phyloP scores from a whole-genome alignment of 805 yeast genomes.

The Kregervanrija pseudodelftensis region DNA sequence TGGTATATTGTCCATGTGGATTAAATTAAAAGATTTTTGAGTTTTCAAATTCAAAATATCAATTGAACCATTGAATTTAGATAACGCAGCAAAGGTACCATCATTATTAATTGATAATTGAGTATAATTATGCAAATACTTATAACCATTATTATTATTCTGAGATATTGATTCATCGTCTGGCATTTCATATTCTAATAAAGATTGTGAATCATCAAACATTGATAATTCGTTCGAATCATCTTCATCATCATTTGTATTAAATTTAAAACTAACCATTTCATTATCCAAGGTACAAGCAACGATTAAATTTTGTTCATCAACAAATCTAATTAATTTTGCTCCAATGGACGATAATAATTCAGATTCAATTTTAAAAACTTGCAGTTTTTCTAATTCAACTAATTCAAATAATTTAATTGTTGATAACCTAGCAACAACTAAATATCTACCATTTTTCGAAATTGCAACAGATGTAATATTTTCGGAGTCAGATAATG shows the following conservation, averaged over 20 bases:
- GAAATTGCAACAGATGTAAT: constrained; percentile 64
- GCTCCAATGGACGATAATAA: constrained; percentile 43
- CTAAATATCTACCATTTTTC: constrained; percentile 55
- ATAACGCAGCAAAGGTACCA: constrained; percentile 42
- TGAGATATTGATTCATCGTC: constrained; percentile 1
- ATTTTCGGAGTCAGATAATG: constrained; percentile 70
- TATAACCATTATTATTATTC: neutral
- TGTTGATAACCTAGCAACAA: constrained; percentile 62
- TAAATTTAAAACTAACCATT: constrained; percentile 27
- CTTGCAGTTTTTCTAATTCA: constrained; percentile 34
- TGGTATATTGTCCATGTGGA: constrained; percentile 53
- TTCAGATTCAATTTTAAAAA: constrained; percentile 45
- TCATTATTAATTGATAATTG: constrained; percentile 42
- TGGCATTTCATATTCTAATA: constrained; percentile 26
- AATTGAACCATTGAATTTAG: constrained; percentile 61
- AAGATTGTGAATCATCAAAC: constrained; percentile 34
- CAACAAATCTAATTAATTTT: constrained; percentile 38
- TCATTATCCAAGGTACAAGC: constrained; percentile 59
- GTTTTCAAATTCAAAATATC: constrained; percentile 38
- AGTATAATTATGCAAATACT: constrained; percentile 43
- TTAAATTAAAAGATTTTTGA: constrained; percentile 32
- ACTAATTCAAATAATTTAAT: constrained; percentile 62
- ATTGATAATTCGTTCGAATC: constrained; percentile 27
- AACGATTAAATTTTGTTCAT: constrained; percentile 35
- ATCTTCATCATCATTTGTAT: constrained; percentile 32